Evolutionary conservation across 2,329 filamentous ascomycete genomes (phyloP), one percentile per base, ranked within the genome.

Genomic region (Albophoma yamanashiensis): DNA sequence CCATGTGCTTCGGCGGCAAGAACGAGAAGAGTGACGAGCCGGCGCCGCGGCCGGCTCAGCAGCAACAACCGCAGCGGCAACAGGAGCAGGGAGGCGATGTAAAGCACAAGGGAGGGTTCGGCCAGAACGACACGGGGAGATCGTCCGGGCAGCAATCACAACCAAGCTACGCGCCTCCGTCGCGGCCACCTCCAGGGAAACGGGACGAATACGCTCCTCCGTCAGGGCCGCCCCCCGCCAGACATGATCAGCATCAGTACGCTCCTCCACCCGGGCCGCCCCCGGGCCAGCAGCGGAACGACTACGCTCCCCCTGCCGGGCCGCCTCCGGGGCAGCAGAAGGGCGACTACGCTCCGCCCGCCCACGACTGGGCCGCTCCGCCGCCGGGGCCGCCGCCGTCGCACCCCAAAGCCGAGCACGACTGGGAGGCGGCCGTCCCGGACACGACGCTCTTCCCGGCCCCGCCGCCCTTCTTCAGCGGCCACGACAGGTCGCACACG

Each of bases 401-500:
- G 22, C 61, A 60, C 55, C 61, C 65, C 42, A 66, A 67, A 55
- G 62, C 64, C 5, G 70, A 84, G 65, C 88, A 91, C 69, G 84
- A 89, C 73, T 92, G 89, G 89, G 79, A 86, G 64, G 69, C 81
- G 8, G 82, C 86, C 3, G 87, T 91, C 1, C 88, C 89, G 0
- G 89, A 92, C 70, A 91, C 84, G 1, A 79, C 87, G 0, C 79
- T 89, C 12, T 83, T 92, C 52, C 89, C 89, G 1, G 88, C 88
- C 0, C 89, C 89, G 1, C 89, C 89, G 0, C 81, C 82, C 38
- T 80, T 91, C 69, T 85, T 85, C 72, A 75, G 74, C 59, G 83
- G 83, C 56, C 84, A 85, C 67, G 84, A 89, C 62, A 75, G 72
- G 39, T 91, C 88, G 15, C 84, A 85, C 0, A 81, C 86, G 2